phyloP scores from a whole-genome alignment of 352 stramenopile species.

The Pythium angustatum region DNA sequence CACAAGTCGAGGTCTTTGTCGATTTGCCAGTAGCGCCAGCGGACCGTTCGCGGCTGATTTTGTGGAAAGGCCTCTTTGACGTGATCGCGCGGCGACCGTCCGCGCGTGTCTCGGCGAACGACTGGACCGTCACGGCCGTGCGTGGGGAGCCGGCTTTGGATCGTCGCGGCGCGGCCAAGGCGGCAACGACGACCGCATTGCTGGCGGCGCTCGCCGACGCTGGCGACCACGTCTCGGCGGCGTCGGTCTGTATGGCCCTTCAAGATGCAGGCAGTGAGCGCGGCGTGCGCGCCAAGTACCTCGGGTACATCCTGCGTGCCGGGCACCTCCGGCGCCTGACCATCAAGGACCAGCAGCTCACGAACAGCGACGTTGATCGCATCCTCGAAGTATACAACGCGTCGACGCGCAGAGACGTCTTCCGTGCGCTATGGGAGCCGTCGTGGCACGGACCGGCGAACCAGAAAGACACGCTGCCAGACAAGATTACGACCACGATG shows the following conservation, averaged over 20 bases:
- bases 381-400: background rate
- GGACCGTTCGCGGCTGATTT: background rate
- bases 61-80: slow-evolving; percentile 9
- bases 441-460: slow-evolving; percentile 7
- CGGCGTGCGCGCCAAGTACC: slow-evolving; percentile 9
- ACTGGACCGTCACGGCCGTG: background rate
- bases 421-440: background rate
- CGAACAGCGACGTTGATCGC: background rate
- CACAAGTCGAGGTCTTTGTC: background rate
- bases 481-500: no score
- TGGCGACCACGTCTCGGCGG: background rate
- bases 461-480: no score
- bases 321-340: background rate
- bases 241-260: slow-evolving; percentile 2
- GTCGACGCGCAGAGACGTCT: background rate
- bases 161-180: background rate
- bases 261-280: background rate
- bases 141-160: background rate
- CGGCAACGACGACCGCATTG: background rate
- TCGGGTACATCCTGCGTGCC: slow-evolving; percentile 3
- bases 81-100: background rate
- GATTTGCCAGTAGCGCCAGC: background rate
- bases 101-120: no score
- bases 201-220: slow-evolving; percentile 3
- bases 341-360: background rate